Evolutionary conservation across 495 filamentous ascomycete genomes (phyloP), one percentile per base, ranked within the genome.

Genomic region (Stereocaulon alpinum): DNA sequence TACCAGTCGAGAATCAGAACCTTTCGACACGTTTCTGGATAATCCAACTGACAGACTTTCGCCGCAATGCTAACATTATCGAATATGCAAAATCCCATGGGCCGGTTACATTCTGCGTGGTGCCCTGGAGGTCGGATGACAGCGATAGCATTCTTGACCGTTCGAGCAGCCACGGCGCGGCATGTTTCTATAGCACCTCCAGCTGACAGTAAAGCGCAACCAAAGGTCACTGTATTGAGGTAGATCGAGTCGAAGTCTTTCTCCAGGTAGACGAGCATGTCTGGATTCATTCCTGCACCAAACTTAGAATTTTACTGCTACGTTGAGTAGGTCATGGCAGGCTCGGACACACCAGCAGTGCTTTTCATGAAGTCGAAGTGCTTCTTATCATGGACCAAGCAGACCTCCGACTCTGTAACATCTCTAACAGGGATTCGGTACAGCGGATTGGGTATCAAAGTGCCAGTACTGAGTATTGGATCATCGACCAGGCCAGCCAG

Each of bases 131-230:
- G 93, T 43, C 93, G 83, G 60, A 98, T 93, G 15, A 97, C 84
- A 0, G 93, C 93, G 65, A 98, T 91, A 2, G 88, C 89, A 67
- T 98, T 98, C 68, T 91, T 95, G 51, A 95, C 86, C 37, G 77
- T 76, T 10, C 89, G 85, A 12, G 76, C 73, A 17, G 89, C 85
- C 1, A 98, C 91, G 32, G 86, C 85, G 63, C 89, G 79, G 70
- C 90, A 94, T 0, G 91, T 94, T 69, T 98, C 94, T 60, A 97
- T 96, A 9, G 91, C 91, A 29, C 92, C 93, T 42, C 93, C 93
- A n/a, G 87, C 89, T 2, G 92, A 90, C 27, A 99, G 76, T 15
- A 85, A 71, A 0, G 92, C 83, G 40, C 88, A 87, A n/a, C 79
- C 74, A 66, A 85, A 95, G 0, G 91, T 93, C 61, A 88, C 75